These are phyloP conservation scores for Nyssa sinensis DNA, from an alignment of 148 eudicot species.

Conservation along the genomic window DNA sequence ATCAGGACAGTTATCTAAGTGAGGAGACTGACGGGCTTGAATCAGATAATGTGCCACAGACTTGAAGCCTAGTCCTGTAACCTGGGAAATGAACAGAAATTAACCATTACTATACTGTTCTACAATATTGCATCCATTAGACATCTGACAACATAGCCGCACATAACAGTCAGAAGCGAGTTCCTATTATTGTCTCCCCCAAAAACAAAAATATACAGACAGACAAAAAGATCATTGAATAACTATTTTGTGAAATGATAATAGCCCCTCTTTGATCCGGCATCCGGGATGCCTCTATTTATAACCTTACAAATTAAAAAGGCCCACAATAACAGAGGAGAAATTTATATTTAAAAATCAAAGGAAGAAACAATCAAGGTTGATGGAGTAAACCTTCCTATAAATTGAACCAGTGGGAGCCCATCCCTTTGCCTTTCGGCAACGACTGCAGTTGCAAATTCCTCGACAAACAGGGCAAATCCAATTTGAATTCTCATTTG, in stretches of 20 bases:
- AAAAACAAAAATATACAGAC: too few species aligned
- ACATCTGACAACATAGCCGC: too few species aligned
- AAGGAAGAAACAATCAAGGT: neutral
- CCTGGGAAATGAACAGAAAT: slow-evolving; percentile 32
- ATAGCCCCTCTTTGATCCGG: too few species aligned
- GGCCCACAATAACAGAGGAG: too few species aligned
- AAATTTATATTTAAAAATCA: neutral
- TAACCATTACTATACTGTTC: slow-evolving; percentile 4
- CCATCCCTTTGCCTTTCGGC: slow-evolving; percentile 75
- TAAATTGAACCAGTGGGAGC: slow-evolving; percentile 42
- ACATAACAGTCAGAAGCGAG: neutral
- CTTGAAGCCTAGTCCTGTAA: slow-evolving; percentile 47
- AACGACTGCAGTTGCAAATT: slow-evolving; percentile 82
- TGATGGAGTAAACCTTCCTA: slow-evolving; percentile 37
- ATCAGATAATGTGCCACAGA: slow-evolving; percentile 81
- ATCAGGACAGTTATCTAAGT: slow-evolving; percentile 11
- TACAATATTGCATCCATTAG: too few species aligned
- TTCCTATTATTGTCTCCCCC: too few species aligned
- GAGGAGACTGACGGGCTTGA: slow-evolving; percentile 29
- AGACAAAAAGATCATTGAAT: neutral
- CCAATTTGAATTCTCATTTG: slow-evolving; percentile 49
- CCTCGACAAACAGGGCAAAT: slow-evolving; percentile 71
- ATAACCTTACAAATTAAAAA: too few species aligned
- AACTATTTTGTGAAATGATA: too few species aligned
- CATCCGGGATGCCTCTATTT: too few species aligned